A percentile compares a stretch with the other conserved stretches of the same genome.
These are phyloP conservation scores for Pichia kluyveri DNA, from an alignment of 805 yeast species.

Conservation along the genomic window DNA sequence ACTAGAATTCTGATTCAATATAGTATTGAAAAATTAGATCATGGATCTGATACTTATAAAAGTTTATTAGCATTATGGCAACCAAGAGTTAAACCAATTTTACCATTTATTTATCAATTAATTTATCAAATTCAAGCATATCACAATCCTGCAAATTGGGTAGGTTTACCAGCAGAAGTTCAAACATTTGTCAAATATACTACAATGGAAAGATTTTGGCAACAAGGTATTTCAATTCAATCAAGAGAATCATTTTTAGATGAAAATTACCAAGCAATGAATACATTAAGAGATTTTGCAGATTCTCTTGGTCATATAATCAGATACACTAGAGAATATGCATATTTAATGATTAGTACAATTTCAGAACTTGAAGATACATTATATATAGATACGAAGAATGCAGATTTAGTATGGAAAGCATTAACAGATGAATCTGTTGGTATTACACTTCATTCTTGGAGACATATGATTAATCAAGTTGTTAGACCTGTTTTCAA, in stretches of 20 bases:
- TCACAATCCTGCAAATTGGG: slow-evolving; percentile 91
- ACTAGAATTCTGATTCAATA: slow-evolving; percentile 92
- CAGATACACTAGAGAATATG: slow-evolving; percentile 92
- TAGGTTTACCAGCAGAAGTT: slow-evolving; percentile 76
- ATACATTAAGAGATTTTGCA: slow-evolving; percentile 91
- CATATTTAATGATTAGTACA: slow-evolving; percentile 81
- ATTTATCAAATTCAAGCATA: slow-evolving; percentile 88
- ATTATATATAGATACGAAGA: slow-evolving; percentile 74
- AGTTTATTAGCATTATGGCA: slow-evolving; percentile 74
- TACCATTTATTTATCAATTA: slow-evolving; percentile 84
- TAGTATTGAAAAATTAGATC: slow-evolving; percentile 84
- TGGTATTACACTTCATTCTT: slow-evolving; percentile 88
- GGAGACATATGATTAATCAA: slow-evolving; percentile 93
- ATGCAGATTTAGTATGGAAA: slow-evolving; percentile 68
- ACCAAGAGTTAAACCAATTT: slow-evolving; percentile 84
- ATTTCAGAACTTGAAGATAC: slow-evolving; percentile 86
- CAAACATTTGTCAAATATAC: slow-evolving; percentile 87
- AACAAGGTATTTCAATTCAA: slow-evolving; percentile 92
- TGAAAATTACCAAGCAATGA: slow-evolving; percentile 89
- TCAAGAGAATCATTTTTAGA: slow-evolving; percentile 90
- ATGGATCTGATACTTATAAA: slow-evolving; percentile 65
- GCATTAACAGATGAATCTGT: slow-evolving; percentile 79
- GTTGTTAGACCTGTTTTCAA: slow-evolving; percentile 80
- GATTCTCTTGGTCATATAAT: slow-evolving; percentile 95
- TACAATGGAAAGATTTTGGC: slow-evolving; percentile 95